Evolutionary conservation across 176 grass and related monocot species (phyloP), one percentile per base, ranked within the genome.

Genomic region (Juncus effusus): DNA sequence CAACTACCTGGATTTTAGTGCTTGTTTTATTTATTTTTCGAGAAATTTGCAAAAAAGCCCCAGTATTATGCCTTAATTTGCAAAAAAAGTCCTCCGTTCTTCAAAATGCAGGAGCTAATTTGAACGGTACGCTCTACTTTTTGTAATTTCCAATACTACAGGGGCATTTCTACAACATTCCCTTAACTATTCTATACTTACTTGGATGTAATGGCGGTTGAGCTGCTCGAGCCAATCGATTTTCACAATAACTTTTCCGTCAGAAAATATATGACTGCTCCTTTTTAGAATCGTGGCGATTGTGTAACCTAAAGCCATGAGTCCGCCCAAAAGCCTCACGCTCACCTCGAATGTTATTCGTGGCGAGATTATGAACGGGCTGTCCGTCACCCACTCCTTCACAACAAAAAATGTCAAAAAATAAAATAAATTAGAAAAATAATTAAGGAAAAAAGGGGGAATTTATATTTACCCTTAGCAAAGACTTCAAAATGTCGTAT

Each of bases 261-360:
- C 81, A 82, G 83, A 84, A 77, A 93, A 94, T 36, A 90, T 85
- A 69, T 70, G 73, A 67, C 73, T 99, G 53, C 83, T 94, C 80
- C 95, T 90, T 74, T 99, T 99, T 44, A 99, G 69, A 85, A 99
- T 99, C 71, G 88, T 65, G 66, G 95, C 95, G 62, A 99, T 99
- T 58, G 83, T 94, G 62, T 99, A 99, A 36, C 95, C 95, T 68
- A 99, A 69, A 1, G 95, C 85, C 95, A 99, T 99, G 63, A 99
- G 81, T 77, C 95, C 95, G 75, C 89, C 89, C 80, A 99, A 85
- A 93, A 99, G 95, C 16, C 89, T 85, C 45, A 99, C 95, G 49
- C 83, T 99, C 67, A 99, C 95, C 87, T 99, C 89, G 82, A 99
- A 99, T 80, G 86, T 85, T 77, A 99, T 99, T 74, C 95, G 93